Conservation (phyloP, 2,329 filamentous ascomycete genomes). For the Fusarium temperatum region DNA sequence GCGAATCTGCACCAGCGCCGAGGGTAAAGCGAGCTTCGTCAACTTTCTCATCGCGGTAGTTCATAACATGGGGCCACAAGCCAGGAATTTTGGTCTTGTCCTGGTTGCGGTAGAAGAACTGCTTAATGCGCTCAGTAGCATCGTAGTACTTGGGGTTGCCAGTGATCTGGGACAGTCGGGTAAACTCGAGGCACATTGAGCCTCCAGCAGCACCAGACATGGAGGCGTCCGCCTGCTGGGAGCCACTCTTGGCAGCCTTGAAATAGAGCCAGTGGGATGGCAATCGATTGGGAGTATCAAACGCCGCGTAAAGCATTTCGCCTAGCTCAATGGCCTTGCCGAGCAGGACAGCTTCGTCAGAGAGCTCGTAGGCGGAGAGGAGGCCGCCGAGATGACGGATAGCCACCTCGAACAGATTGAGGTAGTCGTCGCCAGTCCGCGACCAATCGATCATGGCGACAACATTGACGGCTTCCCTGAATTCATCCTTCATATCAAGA, state of each 20-base stretch:
- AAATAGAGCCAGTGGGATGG: conserved; percentile 59
- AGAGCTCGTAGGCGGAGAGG: conserved; percentile 62
- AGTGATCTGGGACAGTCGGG: conserved; percentile 76
- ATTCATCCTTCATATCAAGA: conserved; percentile 66
- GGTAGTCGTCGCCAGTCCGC: conserved; percentile 53
- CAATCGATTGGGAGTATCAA: conserved; percentile 64
- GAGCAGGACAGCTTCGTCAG: conserved; percentile 56
- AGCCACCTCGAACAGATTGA: conserved; percentile 72
- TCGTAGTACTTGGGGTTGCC: conserved; percentile 79
- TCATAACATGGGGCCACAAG: conserved; percentile 74
- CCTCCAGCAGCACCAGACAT: conserved; percentile 62
- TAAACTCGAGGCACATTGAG: conserved; percentile 78
- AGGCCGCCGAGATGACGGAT: conserved; percentile 64
- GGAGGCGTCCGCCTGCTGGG: conserved; percentile 47
- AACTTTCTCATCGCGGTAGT: conserved; percentile 64
- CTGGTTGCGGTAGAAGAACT: conserved; percentile 72
- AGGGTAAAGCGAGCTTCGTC: conserved; percentile 53
- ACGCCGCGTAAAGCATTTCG: conserved; percentile 62
- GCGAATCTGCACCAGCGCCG: conserved; percentile 57
- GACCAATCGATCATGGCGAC: conserved; percentile 65
- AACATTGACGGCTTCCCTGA: conserved; percentile 58
- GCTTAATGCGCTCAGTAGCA: conserved; percentile 77
- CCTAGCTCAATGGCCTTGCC: conserved; percentile 62
- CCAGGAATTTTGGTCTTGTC: conserved; percentile 74
- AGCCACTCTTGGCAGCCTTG: conserved; percentile 49